Conservation (phyloP, 306 rosid species). For the Medicago arabica region DNA sequence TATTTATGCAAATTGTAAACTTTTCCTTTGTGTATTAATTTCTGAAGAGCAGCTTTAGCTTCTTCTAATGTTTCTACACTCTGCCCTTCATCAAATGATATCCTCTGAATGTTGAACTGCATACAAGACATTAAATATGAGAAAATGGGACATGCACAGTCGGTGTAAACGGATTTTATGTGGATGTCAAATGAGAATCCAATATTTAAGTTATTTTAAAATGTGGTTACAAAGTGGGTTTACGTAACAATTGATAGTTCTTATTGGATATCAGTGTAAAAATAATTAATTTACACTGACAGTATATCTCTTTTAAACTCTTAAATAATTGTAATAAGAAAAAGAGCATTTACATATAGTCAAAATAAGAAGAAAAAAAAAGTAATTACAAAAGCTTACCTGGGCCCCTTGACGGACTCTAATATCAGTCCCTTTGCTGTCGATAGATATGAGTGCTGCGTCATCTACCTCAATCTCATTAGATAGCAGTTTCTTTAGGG, state of each 20-base stretch:
- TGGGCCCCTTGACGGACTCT: slow-evolving; percentile 99
- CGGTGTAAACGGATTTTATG: no score
- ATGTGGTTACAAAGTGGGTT: no score
- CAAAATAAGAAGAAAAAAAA: no score
- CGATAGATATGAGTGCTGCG: slow-evolving; percentile 96
- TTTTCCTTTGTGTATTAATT: slow-evolving; percentile 72
- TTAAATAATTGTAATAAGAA: not conserved
- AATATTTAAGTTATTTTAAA: no score
- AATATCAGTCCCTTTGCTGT: slow-evolving; percentile 93
- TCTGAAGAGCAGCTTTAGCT: slow-evolving; percentile 94
- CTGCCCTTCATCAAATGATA: slow-evolving; percentile 93
- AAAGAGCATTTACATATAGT: slow-evolving; percentile 17
- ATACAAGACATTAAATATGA: slow-evolving; percentile 3
- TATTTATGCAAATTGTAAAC: slow-evolving; percentile 68
- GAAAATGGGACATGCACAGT: no score
- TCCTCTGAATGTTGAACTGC: slow-evolving; percentile 95
- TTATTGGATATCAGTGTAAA: no score
- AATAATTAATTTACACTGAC: no score
- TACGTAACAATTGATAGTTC: no score
- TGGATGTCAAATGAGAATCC: no score
- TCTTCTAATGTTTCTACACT: slow-evolving; percentile 87
- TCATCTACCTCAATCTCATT: slow-evolving; percentile 91
- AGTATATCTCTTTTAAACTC: no score
- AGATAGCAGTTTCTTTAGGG: slow-evolving; percentile 81
- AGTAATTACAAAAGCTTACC: slow-evolving; percentile 49